Evolutionary conservation across 331 rosid genomes (phyloP).

Genomic region (Cucumis variabilis): DNA sequence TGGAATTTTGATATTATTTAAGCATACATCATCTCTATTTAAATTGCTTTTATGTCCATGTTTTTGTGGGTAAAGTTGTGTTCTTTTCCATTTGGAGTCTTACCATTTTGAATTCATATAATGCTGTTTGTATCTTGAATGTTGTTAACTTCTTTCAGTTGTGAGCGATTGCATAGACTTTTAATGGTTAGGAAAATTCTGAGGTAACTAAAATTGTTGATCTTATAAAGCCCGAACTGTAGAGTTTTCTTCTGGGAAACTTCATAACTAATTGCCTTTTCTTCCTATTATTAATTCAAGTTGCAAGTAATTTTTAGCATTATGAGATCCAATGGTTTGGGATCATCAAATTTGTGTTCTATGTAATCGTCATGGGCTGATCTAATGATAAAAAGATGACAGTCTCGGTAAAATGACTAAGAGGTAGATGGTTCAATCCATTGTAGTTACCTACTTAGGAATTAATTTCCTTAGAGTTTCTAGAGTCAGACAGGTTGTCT

Average conservation of each 20-base stretch:
- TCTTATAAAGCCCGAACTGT: background rate
- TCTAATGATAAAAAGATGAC: no score
- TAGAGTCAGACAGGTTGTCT: no score
- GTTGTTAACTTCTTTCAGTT: background rate
- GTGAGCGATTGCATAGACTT: background rate
- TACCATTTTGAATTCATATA: constrained; percentile 11
- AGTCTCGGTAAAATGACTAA: no score
- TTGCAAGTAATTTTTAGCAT: background rate
- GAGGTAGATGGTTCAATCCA: no score
- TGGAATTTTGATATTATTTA: background rate
- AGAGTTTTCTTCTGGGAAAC: background rate
- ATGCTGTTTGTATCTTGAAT: constrained; percentile 16
- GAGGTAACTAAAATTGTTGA: background rate
- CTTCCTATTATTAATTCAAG: background rate
- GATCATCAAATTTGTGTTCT: constrained; percentile 12
- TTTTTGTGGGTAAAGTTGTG: background rate
- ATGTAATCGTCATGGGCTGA: no score
- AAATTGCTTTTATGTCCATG: background rate
- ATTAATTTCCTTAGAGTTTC: no score
- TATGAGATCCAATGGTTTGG: background rate
- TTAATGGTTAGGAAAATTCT: background rate
- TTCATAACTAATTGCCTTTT: background rate
- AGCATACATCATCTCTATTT: background rate
- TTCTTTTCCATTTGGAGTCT: background rate
- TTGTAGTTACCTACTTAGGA: no score